Base-by-base conservation (phyloP, 1,284 basidiomycete species). In the Rhodotorula sp. region DNA sequence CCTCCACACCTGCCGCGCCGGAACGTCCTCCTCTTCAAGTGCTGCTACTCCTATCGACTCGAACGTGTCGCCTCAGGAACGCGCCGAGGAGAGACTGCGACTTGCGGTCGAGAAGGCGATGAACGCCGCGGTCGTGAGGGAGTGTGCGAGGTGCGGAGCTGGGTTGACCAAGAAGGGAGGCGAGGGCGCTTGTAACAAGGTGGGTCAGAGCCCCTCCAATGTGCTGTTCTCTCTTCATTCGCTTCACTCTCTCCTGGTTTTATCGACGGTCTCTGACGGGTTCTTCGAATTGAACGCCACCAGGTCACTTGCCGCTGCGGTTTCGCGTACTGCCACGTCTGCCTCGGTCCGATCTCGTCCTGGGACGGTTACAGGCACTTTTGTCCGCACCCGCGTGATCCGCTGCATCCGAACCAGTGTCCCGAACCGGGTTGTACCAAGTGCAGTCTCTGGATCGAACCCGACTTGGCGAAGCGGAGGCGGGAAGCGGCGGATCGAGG, bases 221-320 rank as follows among this genome's bases (percentile, higher is more conserved):
- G n/a, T n/a, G n/a, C n/a, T n/a, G n/a, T n/a, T n/a, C n/a, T n/a
- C n/a, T n/a, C n/a, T n/a, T n/a, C n/a, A n/a, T n/a, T n/a, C n/a
- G n/a, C n/a, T n/a, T n/a, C n/a, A n/a, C n/a, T n/a, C n/a, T n/a
- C n/a, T n/a, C n/a, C n/a, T n/a, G n/a, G n/a, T n/a, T n/a, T n/a
- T n/a, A n/a, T n/a, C n/a, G n/a, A n/a, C n/a, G n/a, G n/a, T n/a
- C n/a, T n/a, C n/a, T n/a, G n/a, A n/a, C n/a, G n/a, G n/a, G n/a
- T n/a, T n/a, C n/a, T n/a, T n/a, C n/a, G n/a, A n/a, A n/a, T n/a
- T n/a, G n/a, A n/a, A n/a, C n/a, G n/a, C n/a, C n/a, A n/a, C n/a
- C 66, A 72, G 70, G 60, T 73, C n/a, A 67, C 58, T 18, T 70
- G 71, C 54, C 58, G 73, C 29, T 72, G 70, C 42, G 71, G 71